Base-by-base conservation (phyloP, 2,329 filamentous ascomycete genomes). In the Didymella sp. region DNA sequence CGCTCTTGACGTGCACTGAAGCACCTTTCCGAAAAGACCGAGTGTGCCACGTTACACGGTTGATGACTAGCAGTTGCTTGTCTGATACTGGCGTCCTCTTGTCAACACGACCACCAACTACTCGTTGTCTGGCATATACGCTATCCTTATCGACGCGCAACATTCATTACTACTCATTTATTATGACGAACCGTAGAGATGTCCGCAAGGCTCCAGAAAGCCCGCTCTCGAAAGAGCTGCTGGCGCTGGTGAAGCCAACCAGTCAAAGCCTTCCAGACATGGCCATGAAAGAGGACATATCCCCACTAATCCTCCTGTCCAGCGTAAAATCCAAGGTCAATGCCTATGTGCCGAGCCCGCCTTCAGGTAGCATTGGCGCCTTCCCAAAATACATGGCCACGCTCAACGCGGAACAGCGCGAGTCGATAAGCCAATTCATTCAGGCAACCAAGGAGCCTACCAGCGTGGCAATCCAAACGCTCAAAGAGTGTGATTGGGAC, bases 401-500 rank as follows among this genome's bases (percentile, higher is more conserved):
- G 7, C 43, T 54, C 22, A 42, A 22, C 22, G 11, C 17, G 4
- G 43, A 49, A 17, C 38, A 49, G 22, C 48, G 48, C 8, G 19
- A 28, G 6, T 17, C 48, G n/a, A 22, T 57, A 8, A 15, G 3
- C 7, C 22, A 52, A 2, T 51, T 48, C 25, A 21, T 52, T 24
- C 17, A 43, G 30, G 38, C 44, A 11, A 57, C 54, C 13, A 49
- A 52, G n/a, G 22, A 48, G 15, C 24, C 37, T 11, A n/a, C 45
- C 21, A 35, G 19, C 8, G 38, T 44, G 7, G 54, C 54, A 19
- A 44, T 57, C 17, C 21, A 28, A 28, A 27, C 38, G 6, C 31
- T 57, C 4, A 24, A 33, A n/a, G 31, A 38, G 12, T 44, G 24
- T 21, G 11, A 52, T 4, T 57, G 48, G 54, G 54, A 57, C 15